Evolutionary conservation across 139 green algal genomes (phyloP).

Genomic region (Volvox africanus): DNA sequence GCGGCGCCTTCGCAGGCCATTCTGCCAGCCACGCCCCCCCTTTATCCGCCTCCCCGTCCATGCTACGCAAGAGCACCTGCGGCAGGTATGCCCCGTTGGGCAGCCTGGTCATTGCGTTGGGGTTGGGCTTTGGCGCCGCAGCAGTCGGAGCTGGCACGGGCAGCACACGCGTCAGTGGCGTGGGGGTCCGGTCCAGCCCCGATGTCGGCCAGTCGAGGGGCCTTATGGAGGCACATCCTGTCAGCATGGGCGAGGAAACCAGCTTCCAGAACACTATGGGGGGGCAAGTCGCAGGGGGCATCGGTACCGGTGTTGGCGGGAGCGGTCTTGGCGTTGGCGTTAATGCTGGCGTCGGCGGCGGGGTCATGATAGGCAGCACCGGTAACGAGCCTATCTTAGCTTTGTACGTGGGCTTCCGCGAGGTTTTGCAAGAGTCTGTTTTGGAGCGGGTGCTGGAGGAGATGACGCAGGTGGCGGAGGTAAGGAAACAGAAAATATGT

Average conservation of each 20-base stretch:
- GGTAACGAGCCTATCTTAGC: slow-evolving; percentile 8
- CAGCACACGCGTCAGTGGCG: background rate
- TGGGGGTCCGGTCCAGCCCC: background rate
- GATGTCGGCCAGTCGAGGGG: background rate
- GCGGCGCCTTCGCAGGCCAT: background rate
- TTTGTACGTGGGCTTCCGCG: slow-evolving; percentile 32
- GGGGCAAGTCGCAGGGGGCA: background rate
- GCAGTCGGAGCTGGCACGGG: background rate
- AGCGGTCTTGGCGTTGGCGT: too few species aligned
- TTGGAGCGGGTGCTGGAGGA: slow-evolving; percentile 35
- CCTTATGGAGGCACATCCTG: background rate
- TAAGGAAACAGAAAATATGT: background rate
- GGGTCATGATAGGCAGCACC: background rate
- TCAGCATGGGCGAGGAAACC: background rate
- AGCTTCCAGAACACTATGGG: background rate
- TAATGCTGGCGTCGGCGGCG: background rate
- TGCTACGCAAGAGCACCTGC: background rate
- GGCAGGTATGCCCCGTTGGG: slow-evolving; percentile 6
- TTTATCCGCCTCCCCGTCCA: background rate
- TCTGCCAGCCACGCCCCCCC: background rate
- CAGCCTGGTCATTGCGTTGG: slow-evolving; percentile 20
- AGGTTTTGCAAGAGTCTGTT: slow-evolving; percentile 22
- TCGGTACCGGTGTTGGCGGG: background rate
- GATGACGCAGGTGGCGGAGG: slow-evolving; percentile 37
- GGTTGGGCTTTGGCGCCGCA: background rate